Conservation (phyloP, 495 filamentous ascomycete species). For the Lasiosphaeria ovina region DNA sequence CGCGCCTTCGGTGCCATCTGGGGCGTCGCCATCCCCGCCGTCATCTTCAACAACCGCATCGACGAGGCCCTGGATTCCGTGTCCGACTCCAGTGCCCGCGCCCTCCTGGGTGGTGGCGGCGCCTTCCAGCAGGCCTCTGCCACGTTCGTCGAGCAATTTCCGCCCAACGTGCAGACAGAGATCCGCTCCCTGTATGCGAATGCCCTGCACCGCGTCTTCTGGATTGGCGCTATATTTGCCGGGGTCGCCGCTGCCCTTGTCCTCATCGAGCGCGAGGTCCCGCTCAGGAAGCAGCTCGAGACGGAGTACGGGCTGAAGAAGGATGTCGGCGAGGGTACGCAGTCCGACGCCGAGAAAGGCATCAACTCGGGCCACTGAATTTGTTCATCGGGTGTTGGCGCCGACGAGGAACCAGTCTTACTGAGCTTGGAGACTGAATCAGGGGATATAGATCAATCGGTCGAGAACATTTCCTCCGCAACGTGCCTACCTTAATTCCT, state of each 20-base stretch:
- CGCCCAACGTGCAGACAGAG: conserved; percentile 17
- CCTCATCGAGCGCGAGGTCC: conserved; percentile 28
- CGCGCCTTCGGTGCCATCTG: conserved; percentile 48
- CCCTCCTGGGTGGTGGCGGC: conserved; percentile 18
- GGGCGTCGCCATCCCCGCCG: conserved; percentile 48
- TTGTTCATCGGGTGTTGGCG: too few relatives aligned
- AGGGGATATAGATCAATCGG: too few relatives aligned
- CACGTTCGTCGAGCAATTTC: conserved; percentile 26
- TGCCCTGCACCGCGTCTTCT: conserved; percentile 25
- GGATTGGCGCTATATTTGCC: conserved; percentile 24
- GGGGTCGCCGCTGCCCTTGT: conserved; percentile 24
- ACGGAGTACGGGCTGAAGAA: conserved; percentile 33
- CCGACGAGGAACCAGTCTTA: too few relatives aligned
- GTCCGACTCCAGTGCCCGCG: conserved; percentile 18
- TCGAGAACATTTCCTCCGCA: too few relatives aligned
- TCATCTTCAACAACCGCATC: conserved; percentile 48
- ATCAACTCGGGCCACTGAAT: too few relatives aligned
- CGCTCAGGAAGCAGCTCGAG: conserved; percentile 27
- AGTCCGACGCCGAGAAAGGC: too few relatives aligned
- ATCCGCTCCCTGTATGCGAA: conserved; percentile 23
- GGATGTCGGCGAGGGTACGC: neutral
- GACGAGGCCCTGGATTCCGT: conserved; percentile 18
- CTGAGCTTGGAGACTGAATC: too few relatives aligned
- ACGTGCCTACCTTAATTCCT: too few relatives aligned
- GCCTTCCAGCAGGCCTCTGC: conserved; percentile 29